Base-by-base conservation (phyloP, 75 land plant genomes). In the Chamaecyparis obtusa region DNA sequence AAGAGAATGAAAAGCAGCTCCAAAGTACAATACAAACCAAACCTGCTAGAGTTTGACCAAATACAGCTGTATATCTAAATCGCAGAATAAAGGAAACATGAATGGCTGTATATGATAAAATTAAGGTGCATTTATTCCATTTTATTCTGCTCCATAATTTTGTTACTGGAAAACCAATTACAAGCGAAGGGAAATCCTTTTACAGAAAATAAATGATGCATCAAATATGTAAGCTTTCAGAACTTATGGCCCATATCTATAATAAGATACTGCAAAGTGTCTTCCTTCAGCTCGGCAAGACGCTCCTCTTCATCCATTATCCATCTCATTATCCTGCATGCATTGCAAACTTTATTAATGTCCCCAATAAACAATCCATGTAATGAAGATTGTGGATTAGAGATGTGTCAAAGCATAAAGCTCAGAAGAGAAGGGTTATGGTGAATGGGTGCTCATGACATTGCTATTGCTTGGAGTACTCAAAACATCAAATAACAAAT, bases 231-330 rank as follows among this genome's bases (percentile, higher is more conserved):
- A 82, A 15, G 39, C 5, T 51, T 46, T 83, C 67, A 37, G 35
- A 44, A 87, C 94, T 90, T 88, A 96, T 96, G 92, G 19, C 92
- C 72, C 91, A 96, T 85, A 51, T 96, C 93, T 0, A 96, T 82
- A 67, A 96, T 89, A 15, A 94, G 88, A 87, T 92, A 96, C 41
- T 90, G 95, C 69, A 95, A 77, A 44, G 87, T 88, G 19, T 60
- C 85, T 83, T 90, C 89, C 16, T 90, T 91, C 1, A 88, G 64
- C 24, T 86, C 37, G 56, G 92, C 94, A 19, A 91, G 27, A 85
- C 82, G 91, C 5, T 93, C 94, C 39, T 92, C 93, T 78, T 96
- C 97, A 85, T 96, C 94, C 36, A 93, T 92, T 3, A 96, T 89
- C 97, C 96, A 96, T 74, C 97, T 92, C 16, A 87, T 74, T 41